Evolutionary conservation across 768 basidiomycete species (phyloP).

Genomic region (Boletellus sp.): DNA sequence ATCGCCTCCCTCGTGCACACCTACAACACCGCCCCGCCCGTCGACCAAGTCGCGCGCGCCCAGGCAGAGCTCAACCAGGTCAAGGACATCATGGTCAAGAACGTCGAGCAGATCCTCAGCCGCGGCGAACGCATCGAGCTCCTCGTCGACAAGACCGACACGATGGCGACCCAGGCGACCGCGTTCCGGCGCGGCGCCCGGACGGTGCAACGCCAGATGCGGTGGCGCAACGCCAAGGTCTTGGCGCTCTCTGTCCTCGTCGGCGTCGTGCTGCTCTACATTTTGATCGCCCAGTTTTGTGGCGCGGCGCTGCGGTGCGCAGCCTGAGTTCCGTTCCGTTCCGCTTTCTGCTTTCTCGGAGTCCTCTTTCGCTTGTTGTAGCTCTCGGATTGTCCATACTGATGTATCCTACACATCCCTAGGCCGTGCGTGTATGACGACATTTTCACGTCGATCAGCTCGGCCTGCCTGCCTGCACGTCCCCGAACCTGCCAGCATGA

Average conservation of each 20-base stretch:
- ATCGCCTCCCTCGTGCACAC: slow-evolving; percentile 77
- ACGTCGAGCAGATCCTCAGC: slow-evolving; percentile 93
- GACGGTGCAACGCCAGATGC: slow-evolving; percentile 79
- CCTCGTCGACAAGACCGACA: slow-evolving; percentile 95
- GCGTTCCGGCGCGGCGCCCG: slow-evolving; percentile 89
- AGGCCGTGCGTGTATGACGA: too few species aligned
- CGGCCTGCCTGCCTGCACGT: too few species aligned
- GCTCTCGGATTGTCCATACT: slow-evolving; percentile 1
- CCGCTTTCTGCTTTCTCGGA: not conserved
- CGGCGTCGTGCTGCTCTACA: slow-evolving; percentile 70
- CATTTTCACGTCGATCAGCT: too few species aligned
- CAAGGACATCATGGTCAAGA: slow-evolving; percentile 98
- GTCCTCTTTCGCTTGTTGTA: slow-evolving; percentile 7
- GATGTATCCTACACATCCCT: slow-evolving; percentile 7
- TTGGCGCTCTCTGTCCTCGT: slow-evolving; percentile 66
- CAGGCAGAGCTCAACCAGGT: slow-evolving; percentile 86
- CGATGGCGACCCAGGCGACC: slow-evolving; percentile 89
- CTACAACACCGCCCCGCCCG: slow-evolving; percentile 85
- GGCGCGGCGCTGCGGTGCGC: slow-evolving; percentile 75
- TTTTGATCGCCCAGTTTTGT: slow-evolving; percentile 87
- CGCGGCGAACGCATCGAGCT: slow-evolving; percentile 95
- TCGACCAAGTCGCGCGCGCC: slow-evolving; percentile 86
- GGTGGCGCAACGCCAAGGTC: slow-evolving; percentile 81
- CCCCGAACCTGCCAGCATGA: too few species aligned
- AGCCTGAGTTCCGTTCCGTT: not conserved